Conservation (phyloP, 73 alveolate species). For the Blepharisma japonicum region DNA sequence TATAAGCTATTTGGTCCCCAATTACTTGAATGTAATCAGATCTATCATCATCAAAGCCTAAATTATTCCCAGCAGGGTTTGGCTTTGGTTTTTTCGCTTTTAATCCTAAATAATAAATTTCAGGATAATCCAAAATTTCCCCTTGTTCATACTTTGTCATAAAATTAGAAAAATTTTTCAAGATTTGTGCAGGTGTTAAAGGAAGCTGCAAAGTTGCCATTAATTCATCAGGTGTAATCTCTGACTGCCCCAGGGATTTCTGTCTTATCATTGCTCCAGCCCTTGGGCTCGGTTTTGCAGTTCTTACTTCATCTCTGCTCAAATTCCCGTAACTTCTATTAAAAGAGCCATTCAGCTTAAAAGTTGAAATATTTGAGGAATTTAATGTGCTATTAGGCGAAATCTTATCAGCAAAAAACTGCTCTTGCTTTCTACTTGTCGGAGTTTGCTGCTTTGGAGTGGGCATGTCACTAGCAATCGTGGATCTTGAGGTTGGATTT, state of each 20-base stretch:
- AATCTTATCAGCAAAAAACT: too few relatives aligned
- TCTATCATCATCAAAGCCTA: conserved; percentile 79
- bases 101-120: conserved; percentile 33
- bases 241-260: neutral
- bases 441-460: too few relatives aligned
- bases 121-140: conserved; percentile 33
- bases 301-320: conserved; percentile 14
- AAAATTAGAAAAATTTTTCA: neutral
- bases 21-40: conserved; percentile 77
- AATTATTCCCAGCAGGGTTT: conserved; percentile 50
- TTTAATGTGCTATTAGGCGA: too few relatives aligned
- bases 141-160: conserved; percentile 30
- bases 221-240: neutral
- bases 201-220: conserved; percentile 7
- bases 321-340: conserved; percentile 21
- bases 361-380: too few relatives aligned
- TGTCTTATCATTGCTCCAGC: neutral
- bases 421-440: too few relatives aligned
- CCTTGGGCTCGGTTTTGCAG: conserved; percentile 10
- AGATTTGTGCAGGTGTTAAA: conserved; percentile 1
- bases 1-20: conserved; percentile 84
- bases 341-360: conserved; percentile 3
- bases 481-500: too few relatives aligned
- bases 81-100: conserved; percentile 28
- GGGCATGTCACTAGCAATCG: too few relatives aligned